A percentile compares a stretch with the other conserved stretches of the same genome.
These are phyloP conservation scores for Paragyromitra xinjiangensis DNA, from an alignment of 495 filamentous ascomycete species.

Conservation along the genomic window DNA sequence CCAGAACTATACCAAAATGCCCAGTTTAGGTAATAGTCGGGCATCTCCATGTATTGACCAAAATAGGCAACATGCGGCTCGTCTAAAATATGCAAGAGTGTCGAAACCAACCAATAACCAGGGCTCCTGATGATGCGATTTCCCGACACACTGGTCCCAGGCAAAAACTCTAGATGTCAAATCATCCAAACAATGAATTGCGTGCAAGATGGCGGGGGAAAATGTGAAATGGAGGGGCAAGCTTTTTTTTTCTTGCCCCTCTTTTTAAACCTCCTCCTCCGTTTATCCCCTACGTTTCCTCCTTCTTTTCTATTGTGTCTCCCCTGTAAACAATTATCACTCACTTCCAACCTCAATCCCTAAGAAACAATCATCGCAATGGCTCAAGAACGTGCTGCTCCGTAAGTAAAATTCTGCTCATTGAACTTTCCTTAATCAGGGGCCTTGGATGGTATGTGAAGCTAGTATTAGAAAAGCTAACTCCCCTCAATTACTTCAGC, in stretches of 20 bases:
- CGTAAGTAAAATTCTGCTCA: constrained; percentile 37
- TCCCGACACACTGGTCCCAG: constrained; percentile 24
- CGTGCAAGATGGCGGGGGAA: constrained; percentile 40
- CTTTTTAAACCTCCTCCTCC: constrained; percentile 37
- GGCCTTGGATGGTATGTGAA: neutral
- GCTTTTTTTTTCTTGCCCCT: constrained; percentile 33
- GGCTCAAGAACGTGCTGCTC: constrained; percentile 47
- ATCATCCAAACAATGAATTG: constrained; percentile 33
- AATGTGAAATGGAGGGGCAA: constrained; percentile 12
- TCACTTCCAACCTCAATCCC: constrained; percentile 11
- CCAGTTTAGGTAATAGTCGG: neutral
- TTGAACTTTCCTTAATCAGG: neutral
- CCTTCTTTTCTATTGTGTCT: neutral
- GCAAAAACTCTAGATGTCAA: constrained; percentile 28
- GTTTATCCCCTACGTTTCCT: neutral
- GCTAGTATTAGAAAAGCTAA: constrained; percentile 6
- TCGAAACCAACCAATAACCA: constrained; percentile 30
- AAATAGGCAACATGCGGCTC: constrained; percentile 19
- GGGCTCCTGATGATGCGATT: constrained; percentile 45
- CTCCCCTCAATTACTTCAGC: constrained; percentile 23
- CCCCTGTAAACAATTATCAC: neutral
- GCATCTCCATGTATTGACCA: neutral
- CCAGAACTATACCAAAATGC: constrained; percentile 4
- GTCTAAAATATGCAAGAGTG: constrained; percentile 24
- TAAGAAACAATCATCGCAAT: constrained; percentile 36